phyloP scores from a whole-genome alignment of 805 yeast species.

The Metschnikowia noctiluminum region DNA sequence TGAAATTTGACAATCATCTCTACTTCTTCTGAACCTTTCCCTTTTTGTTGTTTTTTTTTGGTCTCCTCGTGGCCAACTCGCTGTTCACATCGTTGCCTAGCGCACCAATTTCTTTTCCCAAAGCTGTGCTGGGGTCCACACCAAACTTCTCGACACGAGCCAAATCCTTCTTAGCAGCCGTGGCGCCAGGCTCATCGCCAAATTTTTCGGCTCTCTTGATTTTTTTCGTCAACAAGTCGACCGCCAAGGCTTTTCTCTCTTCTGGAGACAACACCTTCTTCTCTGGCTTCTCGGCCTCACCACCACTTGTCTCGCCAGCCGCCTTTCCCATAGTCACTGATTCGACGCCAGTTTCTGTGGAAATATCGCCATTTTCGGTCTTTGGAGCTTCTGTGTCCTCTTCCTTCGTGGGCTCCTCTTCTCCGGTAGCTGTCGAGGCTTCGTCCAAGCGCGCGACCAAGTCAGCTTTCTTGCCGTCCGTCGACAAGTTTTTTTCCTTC shows the following conservation, averaged over 20 bases:
- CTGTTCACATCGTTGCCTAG: slow-evolving; percentile 35
- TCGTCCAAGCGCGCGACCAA: slow-evolving; percentile 63
- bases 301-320: slow-evolving; percentile 14
- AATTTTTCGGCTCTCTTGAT: slow-evolving; percentile 74
- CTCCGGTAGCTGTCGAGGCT: slow-evolving; percentile 36
- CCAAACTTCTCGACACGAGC: slow-evolving; percentile 83
- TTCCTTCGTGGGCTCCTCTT: neutral
- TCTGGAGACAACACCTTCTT: slow-evolving; percentile 54
- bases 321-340: neutral
- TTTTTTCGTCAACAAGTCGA: slow-evolving; percentile 64
- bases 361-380: neutral
- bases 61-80: slow-evolving; percentile 15
- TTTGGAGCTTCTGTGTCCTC: neutral
- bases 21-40: slow-evolving; percentile 7
- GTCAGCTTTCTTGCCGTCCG: slow-evolving; percentile 79
- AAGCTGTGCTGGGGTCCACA: slow-evolving; percentile 58
- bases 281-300: slow-evolving; percentile 24
- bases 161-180: slow-evolving; percentile 57
- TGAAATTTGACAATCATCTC: neutral
- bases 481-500: slow-evolving; percentile 62
- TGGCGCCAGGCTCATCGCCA: slow-evolving; percentile 59
- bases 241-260: slow-evolving; percentile 64
- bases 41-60: slow-evolving; percentile 9
- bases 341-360: neutral
- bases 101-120: slow-evolving; percentile 66